Percentiles rank a stretch among this genome's conserved stretches.
phyloP scores from a whole-genome alignment of 2,329 filamentous ascomycete species.

The Fusarium sp. region DNA sequence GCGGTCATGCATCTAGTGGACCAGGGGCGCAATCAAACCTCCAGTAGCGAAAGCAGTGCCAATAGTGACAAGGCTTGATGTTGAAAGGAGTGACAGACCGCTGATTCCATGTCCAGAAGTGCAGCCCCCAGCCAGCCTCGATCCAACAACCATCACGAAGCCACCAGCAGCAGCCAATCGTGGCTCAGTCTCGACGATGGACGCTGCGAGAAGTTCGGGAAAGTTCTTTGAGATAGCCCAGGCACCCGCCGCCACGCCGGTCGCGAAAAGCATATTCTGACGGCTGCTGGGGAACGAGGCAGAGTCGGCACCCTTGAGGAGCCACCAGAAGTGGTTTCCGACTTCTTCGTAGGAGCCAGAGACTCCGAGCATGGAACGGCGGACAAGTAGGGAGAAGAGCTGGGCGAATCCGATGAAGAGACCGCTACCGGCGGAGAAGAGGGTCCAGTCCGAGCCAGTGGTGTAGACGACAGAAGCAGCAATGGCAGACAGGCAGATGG shows the following conservation, averaged over 20 bases:
- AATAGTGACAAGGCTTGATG: slow-evolving; percentile 73
- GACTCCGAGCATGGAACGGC: slow-evolving; percentile 68
- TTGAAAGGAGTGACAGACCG: slow-evolving; percentile 71
- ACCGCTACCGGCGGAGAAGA: slow-evolving; percentile 66
- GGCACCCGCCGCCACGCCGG: slow-evolving; percentile 63
- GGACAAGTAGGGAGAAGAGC: slow-evolving; percentile 64
- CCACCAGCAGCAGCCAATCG: slow-evolving; percentile 65
- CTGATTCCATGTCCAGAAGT: slow-evolving; percentile 78
- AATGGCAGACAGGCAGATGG: slow-evolving; percentile 56
- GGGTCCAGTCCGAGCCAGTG: slow-evolving; percentile 33
- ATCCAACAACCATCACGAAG: slow-evolving; percentile 68
- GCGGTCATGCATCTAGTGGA: slow-evolving; percentile 32
- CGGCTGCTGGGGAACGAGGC: slow-evolving; percentile 50
- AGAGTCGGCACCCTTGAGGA: slow-evolving; percentile 47
- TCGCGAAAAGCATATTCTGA: slow-evolving; percentile 63
- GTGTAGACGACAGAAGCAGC: slow-evolving; percentile 51
- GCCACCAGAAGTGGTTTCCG: slow-evolving; percentile 65
- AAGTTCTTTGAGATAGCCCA: slow-evolving; percentile 51
- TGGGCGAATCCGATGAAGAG: slow-evolving; percentile 70
- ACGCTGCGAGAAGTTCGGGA: slow-evolving; percentile 47
- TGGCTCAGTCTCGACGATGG: slow-evolving; percentile 50
- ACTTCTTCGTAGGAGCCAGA: slow-evolving; percentile 72
- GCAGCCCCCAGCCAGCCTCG: slow-evolving; percentile 73
- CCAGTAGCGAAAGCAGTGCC: slow-evolving; percentile 68
- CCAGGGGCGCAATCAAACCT: slow-evolving; percentile 45